Base-by-base conservation (phyloP, 108 stramenopile species). In the Discostella pseudostelligera region DNA sequence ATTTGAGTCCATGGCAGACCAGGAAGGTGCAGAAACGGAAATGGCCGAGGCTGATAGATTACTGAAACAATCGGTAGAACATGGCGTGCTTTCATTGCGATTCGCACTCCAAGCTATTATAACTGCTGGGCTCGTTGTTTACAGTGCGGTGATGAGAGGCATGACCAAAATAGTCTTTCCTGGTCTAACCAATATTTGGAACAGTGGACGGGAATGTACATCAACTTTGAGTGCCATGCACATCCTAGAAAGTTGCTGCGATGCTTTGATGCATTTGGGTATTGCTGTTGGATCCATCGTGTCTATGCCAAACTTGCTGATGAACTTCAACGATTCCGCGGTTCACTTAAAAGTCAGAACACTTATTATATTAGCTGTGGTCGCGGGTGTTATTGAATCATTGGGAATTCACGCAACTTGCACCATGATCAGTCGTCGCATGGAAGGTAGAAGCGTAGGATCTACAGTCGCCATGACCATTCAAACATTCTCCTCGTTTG, bases 51-150 rank as follows among this genome's bases (percentile, higher is more conserved):
- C 64, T 14, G 57, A 57, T 11, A 58, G 46, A 13, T 5, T 65
- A 1, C 26, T 65, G 64, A 20, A 65, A 40, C 49, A 59, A 53
- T 72, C 72, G 5, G 4, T 72, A 8, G 19, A 25, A 7, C 64
- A 72, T 29, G 72, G 72, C 0, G 53, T 59, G 11, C 63, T 46
- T 35, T 56, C 72, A 1, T 53, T 72, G 16, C 43, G 39, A 28
- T 39, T 44, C 45, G 63, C 48, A 10, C 0, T 72, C 11, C 63
- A 58, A 14, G 46, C 63, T 5, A 43, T 72, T 11, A 6, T 65
- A 19, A 72, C 72, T 21, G 72, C 72, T 17, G 39, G 42, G 1
- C 40, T 64, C 0, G 72, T 65, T 26, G 46, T 65, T 12, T 72
- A 72, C 37, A 57, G 59, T 11, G 48, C 59, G 29, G 36, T 57